Base-by-base conservation (phyloP, 345 rosid genomes). In the Leavenworthia alabamica region DNA sequence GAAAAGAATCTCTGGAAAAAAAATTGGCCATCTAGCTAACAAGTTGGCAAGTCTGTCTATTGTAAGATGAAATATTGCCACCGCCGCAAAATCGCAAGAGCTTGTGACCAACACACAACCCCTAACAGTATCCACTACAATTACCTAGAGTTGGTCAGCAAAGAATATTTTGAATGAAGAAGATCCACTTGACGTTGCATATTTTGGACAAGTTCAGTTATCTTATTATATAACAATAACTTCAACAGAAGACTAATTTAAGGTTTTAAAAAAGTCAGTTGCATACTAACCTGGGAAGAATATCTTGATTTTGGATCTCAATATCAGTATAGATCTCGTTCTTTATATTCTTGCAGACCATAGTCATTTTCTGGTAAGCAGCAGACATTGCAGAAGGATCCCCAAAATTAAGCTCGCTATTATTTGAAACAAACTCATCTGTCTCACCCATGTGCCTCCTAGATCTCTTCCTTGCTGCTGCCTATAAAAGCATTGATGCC, bases 331-430 rank as follows among this genome's bases (percentile, higher is more conserved):
- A 75, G 55, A 93, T 83, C 80, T 93, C 99, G 59, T 81, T 86
- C 76, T 87, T 93, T 8, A 89, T 60, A 71, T 81, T 93, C 54
- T 62, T 62, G 74, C 97, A 89, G 55, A 85, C 81, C 56, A 76
- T 70, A 22, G 86, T 78, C 97, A 93, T 86, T 79, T 87, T 93
- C 73, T 84, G 90, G 78, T 89, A 93, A 66, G 96, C 96, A 74
- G 88, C 80, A 13, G 88, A 73, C 81, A 79, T 78, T 56, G 88
- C 81, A 57, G 86, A 74, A 8, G 82, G 59, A 63, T 93, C 94
- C 86, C 68, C 60, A 77, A 76, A 77, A 71, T 58, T 73, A 44
- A 77, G 79, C 62, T 89, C 96, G 61, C 27, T 73, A 45, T 70
- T 83, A 71, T 49, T 75, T 45, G 86, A 54, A 65, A 87, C 86